A percentile compares a stretch with the other conserved stretches of the same genome.
These are phyloP conservation scores for Paraphoma chrysanthemicola DNA, from an alignment of 2,329 filamentous ascomycete species.

Conservation along the genomic window DNA sequence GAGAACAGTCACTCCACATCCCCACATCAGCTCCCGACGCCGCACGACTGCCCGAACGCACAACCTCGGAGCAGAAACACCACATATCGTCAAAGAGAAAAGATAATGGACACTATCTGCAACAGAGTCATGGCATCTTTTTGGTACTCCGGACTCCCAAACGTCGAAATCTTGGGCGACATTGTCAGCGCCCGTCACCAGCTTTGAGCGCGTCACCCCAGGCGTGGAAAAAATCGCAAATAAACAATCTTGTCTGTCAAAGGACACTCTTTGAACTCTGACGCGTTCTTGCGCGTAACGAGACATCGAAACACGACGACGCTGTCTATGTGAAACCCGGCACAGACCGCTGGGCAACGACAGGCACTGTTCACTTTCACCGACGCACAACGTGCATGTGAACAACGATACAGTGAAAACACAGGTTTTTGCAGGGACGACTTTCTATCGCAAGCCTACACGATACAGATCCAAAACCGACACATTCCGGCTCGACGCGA, in stretches of 20 bases:
- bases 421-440: neutral
- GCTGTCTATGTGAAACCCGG: too few relatives aligned
- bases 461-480: too few relatives aligned
- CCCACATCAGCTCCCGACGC: slow-evolving; percentile 23
- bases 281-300: neutral
- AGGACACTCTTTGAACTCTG: neutral
- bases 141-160: slow-evolving; percentile 29
- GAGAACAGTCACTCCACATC: slow-evolving; percentile 14
- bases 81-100: slow-evolving; percentile 2
- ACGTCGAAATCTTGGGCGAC: slow-evolving; percentile 30
- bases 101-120: slow-evolving; percentile 25
- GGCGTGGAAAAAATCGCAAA: neutral
- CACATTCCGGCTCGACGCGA: neutral
- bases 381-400: neutral
- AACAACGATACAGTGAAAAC: neutral
- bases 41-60: slow-evolving; percentile 7
- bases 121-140: slow-evolving; percentile 33
- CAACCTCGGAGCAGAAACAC: neutral
- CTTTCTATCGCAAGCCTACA: too few relatives aligned
- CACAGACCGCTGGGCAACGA: neutral
- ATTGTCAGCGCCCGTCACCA: slow-evolving; percentile 28
- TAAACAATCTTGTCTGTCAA: neutral
- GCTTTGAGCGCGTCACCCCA: slow-evolving; percentile 21
- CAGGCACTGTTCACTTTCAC: neutral
- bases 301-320: too few relatives aligned